These are phyloP conservation scores for Vanrija pseudolonga DNA, from an alignment of 1,284 basidiomycete genomes.

Conservation along the genomic window DNA sequence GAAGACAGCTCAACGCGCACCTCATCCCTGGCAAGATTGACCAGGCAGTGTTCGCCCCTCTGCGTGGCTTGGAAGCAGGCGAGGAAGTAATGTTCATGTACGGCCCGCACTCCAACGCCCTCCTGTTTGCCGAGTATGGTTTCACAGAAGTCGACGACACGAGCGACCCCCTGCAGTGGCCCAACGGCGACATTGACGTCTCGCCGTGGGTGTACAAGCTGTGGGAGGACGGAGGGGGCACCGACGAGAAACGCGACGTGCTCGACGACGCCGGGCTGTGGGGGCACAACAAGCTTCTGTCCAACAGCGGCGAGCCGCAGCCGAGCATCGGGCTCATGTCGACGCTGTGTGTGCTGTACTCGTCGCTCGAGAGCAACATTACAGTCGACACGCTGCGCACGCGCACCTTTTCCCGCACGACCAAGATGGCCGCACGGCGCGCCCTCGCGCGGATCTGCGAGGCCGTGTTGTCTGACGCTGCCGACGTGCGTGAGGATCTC, in stretches of 20 bases:
- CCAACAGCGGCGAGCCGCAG: constrained; percentile 17
- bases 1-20: constrained; percentile 49
- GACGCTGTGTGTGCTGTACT: constrained; percentile 11
- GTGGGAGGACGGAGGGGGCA: constrained; percentile 22
- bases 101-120: constrained; percentile 67
- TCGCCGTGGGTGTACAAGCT: constrained; percentile 57
- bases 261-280: constrained; percentile 15
- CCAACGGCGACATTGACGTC: constrained; percentile 59
- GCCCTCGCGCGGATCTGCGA: constrained; percentile 11
- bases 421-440: constrained; percentile 6
- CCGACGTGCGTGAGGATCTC: constrained; percentile 8
- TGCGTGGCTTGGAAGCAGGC: constrained; percentile 51
- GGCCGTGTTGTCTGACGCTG: constrained; percentile 8
- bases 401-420: constrained; percentile 9
- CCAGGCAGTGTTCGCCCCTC: constrained; percentile 59
- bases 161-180: constrained; percentile 28
- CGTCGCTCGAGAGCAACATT: constrained; percentile 4
- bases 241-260: constrained; percentile 9
- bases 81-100: constrained; percentile 72
- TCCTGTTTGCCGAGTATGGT: constrained; percentile 77
- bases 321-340: constrained; percentile 14
- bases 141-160: constrained; percentile 56
- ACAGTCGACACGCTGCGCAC: constrained; percentile 5
- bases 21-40: constrained; percentile 47
- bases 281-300: constrained; percentile 14